These are phyloP conservation scores for Dendrobium nobile DNA, from an alignment of 106 monocot genomes.

Conservation along the genomic window DNA sequence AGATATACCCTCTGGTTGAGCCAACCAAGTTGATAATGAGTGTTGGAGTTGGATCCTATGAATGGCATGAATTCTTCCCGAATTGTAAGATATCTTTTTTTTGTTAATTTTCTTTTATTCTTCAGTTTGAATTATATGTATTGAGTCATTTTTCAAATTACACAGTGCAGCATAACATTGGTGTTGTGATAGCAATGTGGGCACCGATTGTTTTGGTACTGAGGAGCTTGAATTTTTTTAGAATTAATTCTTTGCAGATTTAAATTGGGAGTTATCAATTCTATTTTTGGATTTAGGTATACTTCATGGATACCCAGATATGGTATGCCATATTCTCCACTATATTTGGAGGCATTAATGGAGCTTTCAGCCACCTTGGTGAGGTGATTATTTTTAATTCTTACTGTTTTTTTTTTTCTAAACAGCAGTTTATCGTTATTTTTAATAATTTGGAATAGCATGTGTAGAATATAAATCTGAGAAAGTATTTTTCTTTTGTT, in stretches of 20 bases:
- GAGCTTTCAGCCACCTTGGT: slow-evolving; percentile 91
- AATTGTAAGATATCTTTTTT: slow-evolving; percentile 43
- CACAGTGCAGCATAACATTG: slow-evolving; percentile 84
- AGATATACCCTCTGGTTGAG: slow-evolving; percentile 84
- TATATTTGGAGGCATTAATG: slow-evolving; percentile 81
- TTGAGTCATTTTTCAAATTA: slow-evolving; percentile 8
- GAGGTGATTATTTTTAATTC: slow-evolving; percentile 44
- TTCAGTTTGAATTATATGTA: slow-evolving; percentile 4
- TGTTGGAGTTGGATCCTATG: slow-evolving; percentile 51
- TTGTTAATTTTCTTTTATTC: background rate
- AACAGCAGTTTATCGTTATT: background rate
- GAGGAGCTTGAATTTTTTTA: background rate
- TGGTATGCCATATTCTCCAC: slow-evolving; percentile 99
- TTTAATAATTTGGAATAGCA: background rate
- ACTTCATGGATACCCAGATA: slow-evolving; percentile 98
- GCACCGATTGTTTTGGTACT: slow-evolving; percentile 87
- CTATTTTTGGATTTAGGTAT: slow-evolving; percentile 46
- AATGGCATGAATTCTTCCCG: slow-evolving; percentile 99
- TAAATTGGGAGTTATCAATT: background rate
- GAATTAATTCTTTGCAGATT: background rate
- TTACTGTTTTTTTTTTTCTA: background rate
- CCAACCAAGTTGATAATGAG: slow-evolving; percentile 80
- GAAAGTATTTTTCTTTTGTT: background rate
- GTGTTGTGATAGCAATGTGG: slow-evolving; percentile 86
- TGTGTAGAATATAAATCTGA: slow-evolving; percentile 5